A percentile compares a stretch with the other conserved stretches of the same genome.
phyloP scores from a whole-genome alignment of 306 rosid genomes.

The Lablab purpureus region DNA sequence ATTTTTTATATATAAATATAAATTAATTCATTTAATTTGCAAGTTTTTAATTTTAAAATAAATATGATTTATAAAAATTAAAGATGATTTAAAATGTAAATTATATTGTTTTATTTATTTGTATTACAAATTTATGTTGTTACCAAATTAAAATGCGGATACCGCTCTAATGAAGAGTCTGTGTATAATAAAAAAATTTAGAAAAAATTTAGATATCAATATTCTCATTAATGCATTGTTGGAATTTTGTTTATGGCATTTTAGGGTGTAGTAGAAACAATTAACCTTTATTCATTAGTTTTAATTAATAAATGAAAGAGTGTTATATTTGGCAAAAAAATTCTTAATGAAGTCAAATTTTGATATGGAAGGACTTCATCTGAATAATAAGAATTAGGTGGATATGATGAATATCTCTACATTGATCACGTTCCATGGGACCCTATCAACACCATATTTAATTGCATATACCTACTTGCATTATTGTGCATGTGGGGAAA shows the following conservation, averaged over 20 bases:
- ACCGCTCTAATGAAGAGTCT: too few species aligned
- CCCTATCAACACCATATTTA: constrained; percentile 44
- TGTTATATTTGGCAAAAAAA: background rate
- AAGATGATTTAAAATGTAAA: too few species aligned
- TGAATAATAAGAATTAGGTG: constrained; percentile 39
- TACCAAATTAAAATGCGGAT: too few species aligned
- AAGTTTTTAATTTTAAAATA: too few species aligned
- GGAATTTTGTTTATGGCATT: background rate
- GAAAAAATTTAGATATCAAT: background rate
- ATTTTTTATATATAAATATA: too few species aligned
- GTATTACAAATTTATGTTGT: too few species aligned
- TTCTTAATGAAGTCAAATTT: constrained; percentile 15
- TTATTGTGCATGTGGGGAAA: constrained; percentile 46
- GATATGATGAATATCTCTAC: constrained; percentile 48
- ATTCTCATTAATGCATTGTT: background rate
- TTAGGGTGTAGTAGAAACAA: background rate
- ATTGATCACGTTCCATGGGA: constrained; percentile 51
- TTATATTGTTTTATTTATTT: too few species aligned
- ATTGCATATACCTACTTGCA: constrained; percentile 53
- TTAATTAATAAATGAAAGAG: constrained; percentile 22
- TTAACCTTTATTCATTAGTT: background rate
- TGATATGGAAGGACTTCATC: constrained; percentile 34
- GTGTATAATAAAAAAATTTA: too few species aligned
- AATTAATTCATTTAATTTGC: too few species aligned
- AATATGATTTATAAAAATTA: too few species aligned